These are phyloP conservation scores for Pseudocercospora macadamiae DNA, from an alignment of 2,329 filamentous ascomycete species.

Conservation along the genomic window DNA sequence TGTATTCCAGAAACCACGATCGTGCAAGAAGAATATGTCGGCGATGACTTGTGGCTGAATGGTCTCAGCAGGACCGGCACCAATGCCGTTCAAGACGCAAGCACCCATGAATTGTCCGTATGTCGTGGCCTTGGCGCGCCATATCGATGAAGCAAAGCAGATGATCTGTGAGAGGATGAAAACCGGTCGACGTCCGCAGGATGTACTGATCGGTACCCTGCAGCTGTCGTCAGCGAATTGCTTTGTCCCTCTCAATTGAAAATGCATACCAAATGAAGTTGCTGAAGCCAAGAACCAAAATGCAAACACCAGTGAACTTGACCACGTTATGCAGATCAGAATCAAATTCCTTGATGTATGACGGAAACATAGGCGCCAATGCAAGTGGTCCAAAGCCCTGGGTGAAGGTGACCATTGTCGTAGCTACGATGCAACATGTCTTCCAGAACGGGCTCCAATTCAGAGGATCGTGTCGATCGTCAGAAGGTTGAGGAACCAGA, in stretches of 20 bases:
- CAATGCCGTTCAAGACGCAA: conserved; percentile 64
- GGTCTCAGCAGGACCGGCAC: conserved; percentile 65
- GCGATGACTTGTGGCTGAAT: conserved; percentile 66
- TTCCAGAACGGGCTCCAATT: conserved; percentile 57
- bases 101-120: conserved; percentile 66
- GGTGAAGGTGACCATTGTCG: conserved; percentile 53
- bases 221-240: background rate
- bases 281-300: conserved; percentile 61
- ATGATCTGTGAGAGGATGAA: conserved; percentile 57
- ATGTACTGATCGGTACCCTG: conserved; percentile 59
- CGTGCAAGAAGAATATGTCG: conserved; percentile 64
- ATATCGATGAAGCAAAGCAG: conserved; percentile 58
- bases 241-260: too few species aligned
- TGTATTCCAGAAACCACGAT: conserved; percentile 65
- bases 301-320: conserved; percentile 60
- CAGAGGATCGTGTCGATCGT: conserved; percentile 42
- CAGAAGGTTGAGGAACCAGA: conserved; percentile 56
- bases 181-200: conserved; percentile 59
- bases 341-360: conserved; percentile 60
- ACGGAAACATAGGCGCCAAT: conserved; percentile 62
- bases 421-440: conserved; percentile 50
- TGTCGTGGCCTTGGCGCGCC: conserved; percentile 60
- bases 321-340: conserved; percentile 47
- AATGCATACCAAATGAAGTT: conserved; percentile 60
- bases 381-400: conserved; percentile 60